phyloP scores from a whole-genome alignment of 2,329 filamentous ascomycete genomes.

The Coniochaeta sp. region DNA sequence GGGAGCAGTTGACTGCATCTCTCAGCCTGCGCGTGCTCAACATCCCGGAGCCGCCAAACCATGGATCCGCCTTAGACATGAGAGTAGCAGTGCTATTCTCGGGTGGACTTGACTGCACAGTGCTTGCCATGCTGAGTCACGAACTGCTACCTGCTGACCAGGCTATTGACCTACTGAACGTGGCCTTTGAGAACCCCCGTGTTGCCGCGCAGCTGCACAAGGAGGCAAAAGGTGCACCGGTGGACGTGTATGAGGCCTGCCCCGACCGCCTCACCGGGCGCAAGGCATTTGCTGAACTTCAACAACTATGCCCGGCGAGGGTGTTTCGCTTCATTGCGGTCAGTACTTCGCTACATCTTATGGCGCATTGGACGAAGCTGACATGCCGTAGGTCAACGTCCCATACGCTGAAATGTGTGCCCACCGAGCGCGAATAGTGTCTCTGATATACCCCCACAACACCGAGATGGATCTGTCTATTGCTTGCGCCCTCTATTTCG shows the following conservation, averaged over 20 bases:
- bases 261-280: constrained; percentile 86
- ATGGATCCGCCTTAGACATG: constrained; percentile 27
- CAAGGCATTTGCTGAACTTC: constrained; percentile 70
- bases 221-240: constrained; percentile 11
- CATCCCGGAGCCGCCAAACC: constrained; percentile 48
- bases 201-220: constrained; percentile 50
- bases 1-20: constrained; percentile 50
- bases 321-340: constrained; percentile 77
- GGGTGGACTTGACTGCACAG: constrained; percentile 86
- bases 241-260: constrained; percentile 66
- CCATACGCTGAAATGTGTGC: constrained; percentile 67
- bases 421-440: constrained; percentile 63
- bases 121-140: constrained; percentile 74
- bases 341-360: constrained; percentile 17
- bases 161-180: constrained; percentile 82
- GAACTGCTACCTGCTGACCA: constrained; percentile 64
- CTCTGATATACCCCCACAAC: constrained; percentile 84
- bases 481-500: constrained; percentile 88
- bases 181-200: constrained; percentile 92
- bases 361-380: no score
- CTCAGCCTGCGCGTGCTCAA: constrained; percentile 57
- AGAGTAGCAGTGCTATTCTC: constrained; percentile 82
- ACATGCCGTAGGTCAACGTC: constrained; percentile 57
- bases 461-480: constrained; percentile 99
- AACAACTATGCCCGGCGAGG: constrained; percentile 59